A percentile compares a stretch with the other conserved stretches of the same genome.
These are phyloP conservation scores for Aspergillus caelatus DNA, from an alignment of 2,329 filamentous ascomycete genomes.

Conservation along the genomic window DNA sequence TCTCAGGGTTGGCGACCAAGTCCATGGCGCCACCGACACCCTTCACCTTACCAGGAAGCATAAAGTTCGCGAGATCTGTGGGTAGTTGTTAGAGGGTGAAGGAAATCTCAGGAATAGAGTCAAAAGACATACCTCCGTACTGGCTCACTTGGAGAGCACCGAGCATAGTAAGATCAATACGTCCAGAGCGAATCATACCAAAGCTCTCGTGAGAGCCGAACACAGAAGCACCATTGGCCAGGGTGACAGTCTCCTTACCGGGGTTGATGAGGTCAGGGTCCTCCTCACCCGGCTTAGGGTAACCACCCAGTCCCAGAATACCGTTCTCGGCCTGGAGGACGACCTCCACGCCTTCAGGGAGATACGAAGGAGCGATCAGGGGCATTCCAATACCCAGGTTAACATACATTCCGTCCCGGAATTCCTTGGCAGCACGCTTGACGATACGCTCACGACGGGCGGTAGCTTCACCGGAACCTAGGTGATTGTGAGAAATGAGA, in stretches of 20 bases:
- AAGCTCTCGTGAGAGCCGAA: conserved; percentile 85
- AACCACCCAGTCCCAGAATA: conserved; percentile 79
- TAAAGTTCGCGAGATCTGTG: conserved; percentile 79
- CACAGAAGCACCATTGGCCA: conserved; percentile 72
- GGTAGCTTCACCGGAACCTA: conserved; percentile 59
- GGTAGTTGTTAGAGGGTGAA: conserved; percentile 12
- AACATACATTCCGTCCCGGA: conserved; percentile 88
- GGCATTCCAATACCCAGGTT: conserved; percentile 86
- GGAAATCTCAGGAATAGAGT: too few relatives aligned
- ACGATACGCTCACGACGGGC: conserved; percentile 81
- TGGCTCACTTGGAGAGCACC: conserved; percentile 81
- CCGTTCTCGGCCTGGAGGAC: conserved; percentile 88
- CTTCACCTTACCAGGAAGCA: conserved; percentile 85
- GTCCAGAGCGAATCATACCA: conserved; percentile 82
- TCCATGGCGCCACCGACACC: conserved; percentile 83
- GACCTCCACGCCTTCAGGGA: conserved; percentile 70
- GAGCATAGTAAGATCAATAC: conserved; percentile 81
- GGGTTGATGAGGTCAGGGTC: conserved; percentile 84
- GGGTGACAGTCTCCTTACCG: conserved; percentile 83
- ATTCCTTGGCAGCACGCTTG: conserved; percentile 74
- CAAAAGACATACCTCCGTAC: conserved; percentile 51
- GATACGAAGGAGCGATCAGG: conserved; percentile 75
- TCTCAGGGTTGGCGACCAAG: conserved; percentile 71
- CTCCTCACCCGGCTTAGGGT: conserved; percentile 68
- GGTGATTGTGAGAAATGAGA: neutral